Evolutionary conservation across 2,329 filamentous ascomycete species (phyloP).

Genomic region (Penicillium corylophilum): DNA sequence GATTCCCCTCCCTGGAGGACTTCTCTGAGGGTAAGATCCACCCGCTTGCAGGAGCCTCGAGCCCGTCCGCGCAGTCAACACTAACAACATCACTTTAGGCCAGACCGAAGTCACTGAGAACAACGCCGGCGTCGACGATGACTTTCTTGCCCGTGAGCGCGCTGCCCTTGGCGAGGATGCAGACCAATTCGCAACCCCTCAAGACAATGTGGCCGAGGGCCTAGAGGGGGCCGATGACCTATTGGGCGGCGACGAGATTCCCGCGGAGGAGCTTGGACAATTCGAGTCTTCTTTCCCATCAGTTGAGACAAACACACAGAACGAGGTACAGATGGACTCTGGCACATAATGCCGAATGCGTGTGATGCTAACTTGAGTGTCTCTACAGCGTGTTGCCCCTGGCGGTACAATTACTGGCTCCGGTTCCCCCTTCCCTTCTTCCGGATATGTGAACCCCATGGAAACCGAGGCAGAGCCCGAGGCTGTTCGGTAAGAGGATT

Average conservation of each 20-base stretch:
- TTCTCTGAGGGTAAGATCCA: slow-evolving; percentile 60
- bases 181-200: slow-evolving; percentile 77
- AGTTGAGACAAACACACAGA: slow-evolving; percentile 66
- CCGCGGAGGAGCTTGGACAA: slow-evolving; percentile 51
- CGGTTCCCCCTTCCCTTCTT: slow-evolving; percentile 55
- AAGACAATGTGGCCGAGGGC: slow-evolving; percentile 62
- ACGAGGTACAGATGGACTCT: slow-evolving; percentile 58
- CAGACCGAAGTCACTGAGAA: slow-evolving; percentile 35
- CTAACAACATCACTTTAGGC: slow-evolving; percentile 31
- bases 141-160: slow-evolving; percentile 90
- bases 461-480: slow-evolving; percentile 78
- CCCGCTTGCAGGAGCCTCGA: slow-evolving; percentile 18
- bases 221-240: slow-evolving; percentile 69
- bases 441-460: slow-evolving; percentile 54
- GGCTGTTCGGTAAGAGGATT: slow-evolving; percentile 62
- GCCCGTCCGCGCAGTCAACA: slow-evolving; percentile 19
- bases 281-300: slow-evolving; percentile 94
- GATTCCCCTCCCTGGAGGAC: slow-evolving; percentile 77
- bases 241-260: slow-evolving; percentile 54
- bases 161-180: slow-evolving; percentile 90
- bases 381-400: slow-evolving; percentile 64
- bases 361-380: slow-evolving; percentile 18
- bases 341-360: neutral
- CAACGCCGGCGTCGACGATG: slow-evolving; percentile 56
- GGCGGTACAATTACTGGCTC: slow-evolving; percentile 78